phyloP scores from a whole-genome alignment of 805 yeast species.

The Yamadazyma philogaea region DNA sequence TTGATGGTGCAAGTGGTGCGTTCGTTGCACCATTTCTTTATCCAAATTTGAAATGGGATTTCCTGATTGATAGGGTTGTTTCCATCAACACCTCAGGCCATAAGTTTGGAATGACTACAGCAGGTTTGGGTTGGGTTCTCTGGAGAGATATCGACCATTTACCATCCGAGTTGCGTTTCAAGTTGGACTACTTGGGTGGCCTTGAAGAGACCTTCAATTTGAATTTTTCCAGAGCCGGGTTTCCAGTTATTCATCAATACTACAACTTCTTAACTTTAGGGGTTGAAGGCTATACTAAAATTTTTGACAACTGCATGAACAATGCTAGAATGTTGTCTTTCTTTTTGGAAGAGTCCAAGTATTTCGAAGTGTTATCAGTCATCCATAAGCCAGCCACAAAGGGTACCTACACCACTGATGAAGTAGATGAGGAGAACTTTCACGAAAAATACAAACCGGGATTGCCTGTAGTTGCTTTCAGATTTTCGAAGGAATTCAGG shows the following conservation, averaged over 20 bases:
- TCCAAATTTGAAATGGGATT: slow-evolving; percentile 83
- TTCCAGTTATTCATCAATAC: slow-evolving; percentile 86
- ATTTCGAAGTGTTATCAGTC: slow-evolving; percentile 71
- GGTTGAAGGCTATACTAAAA: slow-evolving; percentile 60
- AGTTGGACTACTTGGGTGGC: slow-evolving; percentile 82
- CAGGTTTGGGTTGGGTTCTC: slow-evolving; percentile 90
- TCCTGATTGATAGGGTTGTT: slow-evolving; percentile 68
- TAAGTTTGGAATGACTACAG: slow-evolving; percentile 86
- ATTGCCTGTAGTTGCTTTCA: slow-evolving; percentile 87
- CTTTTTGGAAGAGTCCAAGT: slow-evolving; percentile 61
- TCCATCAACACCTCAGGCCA: slow-evolving; percentile 91
- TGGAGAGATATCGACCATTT: slow-evolving; percentile 67
- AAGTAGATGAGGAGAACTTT: slow-evolving; percentile 16
- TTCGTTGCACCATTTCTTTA: slow-evolving; percentile 80
- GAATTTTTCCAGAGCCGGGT: slow-evolving; percentile 91
- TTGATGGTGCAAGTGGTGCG: slow-evolving; percentile 93
- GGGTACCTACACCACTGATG: slow-evolving; percentile 19
- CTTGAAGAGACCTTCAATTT: slow-evolving; percentile 81
- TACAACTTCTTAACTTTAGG: slow-evolving; percentile 75
- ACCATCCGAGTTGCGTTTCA: slow-evolving; percentile 72
- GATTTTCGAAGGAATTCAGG: slow-evolving; percentile 57
- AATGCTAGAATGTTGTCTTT: slow-evolving; percentile 69
- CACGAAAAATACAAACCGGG: slow-evolving; percentile 64
- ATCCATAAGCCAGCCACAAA: slow-evolving; percentile 56
- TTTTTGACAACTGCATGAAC: slow-evolving; percentile 59